Conservation (phyloP, 352 stramenopile genomes). For the Saprolegnia parasitica region DNA sequence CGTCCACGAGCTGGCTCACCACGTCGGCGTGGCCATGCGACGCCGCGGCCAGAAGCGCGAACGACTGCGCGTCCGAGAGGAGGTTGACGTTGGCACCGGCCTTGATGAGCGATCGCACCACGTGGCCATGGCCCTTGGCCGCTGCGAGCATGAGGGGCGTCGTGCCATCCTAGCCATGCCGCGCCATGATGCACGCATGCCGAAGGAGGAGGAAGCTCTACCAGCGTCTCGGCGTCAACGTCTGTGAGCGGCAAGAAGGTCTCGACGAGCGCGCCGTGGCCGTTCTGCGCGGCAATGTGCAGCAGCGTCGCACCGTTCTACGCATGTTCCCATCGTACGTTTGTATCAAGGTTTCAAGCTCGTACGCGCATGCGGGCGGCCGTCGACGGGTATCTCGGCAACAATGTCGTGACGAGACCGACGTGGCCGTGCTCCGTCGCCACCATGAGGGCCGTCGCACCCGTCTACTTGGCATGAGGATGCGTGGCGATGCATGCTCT, state of each 20-base stretch:
- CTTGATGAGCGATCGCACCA: background rate
- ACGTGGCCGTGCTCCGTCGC: slow-evolving; percentile 9
- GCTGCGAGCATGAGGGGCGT: slow-evolving; percentile 13
- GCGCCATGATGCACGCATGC: background rate
- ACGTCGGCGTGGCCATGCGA: slow-evolving; percentile 16
- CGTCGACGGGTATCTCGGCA: background rate
- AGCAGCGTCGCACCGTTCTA: slow-evolving; percentile 12
- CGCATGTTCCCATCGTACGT: background rate
- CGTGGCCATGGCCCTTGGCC: background rate
- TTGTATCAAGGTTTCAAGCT: background rate
- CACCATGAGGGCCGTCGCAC: slow-evolving; percentile 7
- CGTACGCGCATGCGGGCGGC: background rate
- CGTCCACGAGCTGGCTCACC: background rate
- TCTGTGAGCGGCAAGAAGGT: background rate
- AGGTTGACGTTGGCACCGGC: background rate
- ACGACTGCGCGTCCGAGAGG: slow-evolving; percentile 8
- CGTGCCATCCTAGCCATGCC: slow-evolving; percentile 6
- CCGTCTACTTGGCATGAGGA: background rate
- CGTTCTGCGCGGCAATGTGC: slow-evolving; percentile 11
- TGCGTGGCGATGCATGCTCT: no score
- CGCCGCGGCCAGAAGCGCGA: slow-evolving; percentile 2
- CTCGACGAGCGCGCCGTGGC: background rate
- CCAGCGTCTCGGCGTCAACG: slow-evolving; percentile 2
- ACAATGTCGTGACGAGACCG: background rate
- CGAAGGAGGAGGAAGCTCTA: background rate